Conservation (phyloP, 2,329 filamentous ascomycete species). For the Rosellinia necatrix region DNA sequence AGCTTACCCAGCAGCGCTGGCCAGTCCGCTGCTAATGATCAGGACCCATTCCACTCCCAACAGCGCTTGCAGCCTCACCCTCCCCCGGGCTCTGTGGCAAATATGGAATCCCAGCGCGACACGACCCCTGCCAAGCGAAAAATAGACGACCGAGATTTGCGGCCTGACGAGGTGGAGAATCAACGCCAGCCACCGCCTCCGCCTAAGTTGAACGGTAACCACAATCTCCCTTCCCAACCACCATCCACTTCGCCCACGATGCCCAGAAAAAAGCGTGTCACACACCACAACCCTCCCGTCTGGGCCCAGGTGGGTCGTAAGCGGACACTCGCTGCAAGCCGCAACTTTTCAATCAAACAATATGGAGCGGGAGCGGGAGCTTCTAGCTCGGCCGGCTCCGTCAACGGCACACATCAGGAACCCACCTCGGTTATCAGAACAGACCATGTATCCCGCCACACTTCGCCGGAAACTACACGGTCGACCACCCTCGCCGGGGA, state of each 20-base stretch:
- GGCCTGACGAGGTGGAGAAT: slow-evolving; percentile 56
- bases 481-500: slow-evolving; percentile 36
- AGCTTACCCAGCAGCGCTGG: slow-evolving; percentile 47
- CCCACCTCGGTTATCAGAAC: slow-evolving; percentile 31
- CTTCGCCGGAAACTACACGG: slow-evolving; percentile 53
- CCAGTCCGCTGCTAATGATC: slow-evolving; percentile 34
- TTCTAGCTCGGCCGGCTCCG: slow-evolving; percentile 10
- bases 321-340: slow-evolving; percentile 44
- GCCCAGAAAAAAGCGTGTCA: slow-evolving; percentile 47
- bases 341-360: slow-evolving; percentile 52
- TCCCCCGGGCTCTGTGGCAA: slow-evolving; percentile 36
- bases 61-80: slow-evolving; percentile 23
- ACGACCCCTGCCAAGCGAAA: slow-evolving; percentile 53
- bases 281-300: slow-evolving; percentile 47
- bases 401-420: slow-evolving; percentile 36
- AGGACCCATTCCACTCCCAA: slow-evolving; percentile 47
- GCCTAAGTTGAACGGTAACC: slow-evolving; percentile 53
- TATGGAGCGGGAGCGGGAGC: slow-evolving; percentile 20
- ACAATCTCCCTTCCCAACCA: slow-evolving; percentile 30
- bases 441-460: slow-evolving; percentile 48
- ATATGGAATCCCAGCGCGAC: slow-evolving; percentile 43
- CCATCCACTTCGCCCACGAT: slow-evolving; percentile 42
- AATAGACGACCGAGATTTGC: slow-evolving; percentile 53
- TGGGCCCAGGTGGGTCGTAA: slow-evolving; percentile 53
- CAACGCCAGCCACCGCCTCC: slow-evolving; percentile 54